Conservation (phyloP, 495 filamentous ascomycete species). For the Aspergillus bridgeri region DNA sequence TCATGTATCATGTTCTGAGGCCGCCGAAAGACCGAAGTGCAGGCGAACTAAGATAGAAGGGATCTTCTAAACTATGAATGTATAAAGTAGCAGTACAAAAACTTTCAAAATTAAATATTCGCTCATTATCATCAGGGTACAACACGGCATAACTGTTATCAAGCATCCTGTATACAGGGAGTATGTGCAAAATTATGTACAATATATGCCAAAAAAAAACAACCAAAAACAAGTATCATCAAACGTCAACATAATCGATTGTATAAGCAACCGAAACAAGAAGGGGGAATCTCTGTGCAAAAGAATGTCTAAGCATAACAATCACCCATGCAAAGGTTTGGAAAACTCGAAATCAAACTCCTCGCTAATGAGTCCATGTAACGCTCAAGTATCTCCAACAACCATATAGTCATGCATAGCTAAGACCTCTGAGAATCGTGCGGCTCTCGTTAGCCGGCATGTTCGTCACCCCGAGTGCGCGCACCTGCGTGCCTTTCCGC, state of each 20-base stretch:
- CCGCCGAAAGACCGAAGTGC: too few relatives aligned
- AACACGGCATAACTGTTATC: neutral
- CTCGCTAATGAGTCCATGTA: neutral
- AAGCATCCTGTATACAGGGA: neutral
- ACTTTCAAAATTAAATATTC: too few relatives aligned
- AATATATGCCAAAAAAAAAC: neutral
- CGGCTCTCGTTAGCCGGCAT: slow-evolving; percentile 17
- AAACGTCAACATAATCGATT: neutral
- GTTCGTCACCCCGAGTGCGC: slow-evolving; percentile 56
- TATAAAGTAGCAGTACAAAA: too few relatives aligned
- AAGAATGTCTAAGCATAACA: slow-evolving; percentile 6
- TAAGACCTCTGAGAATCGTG: slow-evolving; percentile 18
- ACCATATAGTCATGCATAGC: slow-evolving; percentile 10
- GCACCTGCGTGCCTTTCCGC: slow-evolving; percentile 64
- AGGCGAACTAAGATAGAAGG: too few relatives aligned
- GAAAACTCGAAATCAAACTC: slow-evolving; percentile 3
- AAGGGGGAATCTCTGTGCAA: slow-evolving; percentile 11
- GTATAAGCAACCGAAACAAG: slow-evolving; percentile 5
- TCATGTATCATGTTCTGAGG: too few relatives aligned
- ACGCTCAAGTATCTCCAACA: neutral
- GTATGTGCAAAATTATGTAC: slow-evolving; percentile 4
- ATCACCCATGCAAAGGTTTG: neutral
- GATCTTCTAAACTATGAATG: too few relatives aligned
- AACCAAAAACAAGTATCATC: neutral
- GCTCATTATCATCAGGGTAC: neutral